A percentile compares a stretch with the other conserved stretches of the same genome.
Evolutionary conservation across 495 filamentous ascomycete species (phyloP).

Genomic region (Hypoxylon perforatum): DNA sequence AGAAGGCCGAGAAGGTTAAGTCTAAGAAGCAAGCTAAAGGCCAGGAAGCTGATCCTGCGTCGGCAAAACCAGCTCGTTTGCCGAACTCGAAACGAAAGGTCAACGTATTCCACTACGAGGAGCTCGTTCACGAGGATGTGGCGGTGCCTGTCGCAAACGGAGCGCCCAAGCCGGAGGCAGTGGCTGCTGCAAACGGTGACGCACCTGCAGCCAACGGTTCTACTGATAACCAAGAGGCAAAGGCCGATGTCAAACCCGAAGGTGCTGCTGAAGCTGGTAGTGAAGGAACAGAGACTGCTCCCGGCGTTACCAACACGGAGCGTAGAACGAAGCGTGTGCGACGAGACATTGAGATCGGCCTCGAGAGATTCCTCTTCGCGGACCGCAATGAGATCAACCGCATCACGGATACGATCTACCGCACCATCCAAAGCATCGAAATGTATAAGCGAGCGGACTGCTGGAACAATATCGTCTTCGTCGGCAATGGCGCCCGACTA

Average conservation of each 20-base stretch:
- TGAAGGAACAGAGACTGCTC: constrained; percentile 8
- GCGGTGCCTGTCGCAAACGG: constrained; percentile 58
- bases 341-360: constrained; percentile 84
- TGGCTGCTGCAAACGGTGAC: constrained; percentile 50
- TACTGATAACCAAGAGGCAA: constrained; percentile 21
- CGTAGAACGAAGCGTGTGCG: constrained; percentile 60
- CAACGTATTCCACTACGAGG: constrained; percentile 85
- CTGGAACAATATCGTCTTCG: constrained; percentile 89
- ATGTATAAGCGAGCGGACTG: constrained; percentile 81
- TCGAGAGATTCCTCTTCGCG: constrained; percentile 87
- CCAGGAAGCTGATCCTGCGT: constrained; percentile 69
- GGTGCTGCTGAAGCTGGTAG: constrained; percentile 20
- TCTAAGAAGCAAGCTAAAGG: constrained; percentile 58
- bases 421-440: constrained; percentile 80
- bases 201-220: constrained; percentile 46
- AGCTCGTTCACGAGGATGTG: constrained; percentile 73
- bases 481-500: constrained; percentile 87
- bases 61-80: constrained; percentile 67
- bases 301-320: constrained; percentile 35
- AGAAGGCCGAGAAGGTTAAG: constrained; percentile 79
- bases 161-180: constrained; percentile 47
- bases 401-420: constrained; percentile 84
- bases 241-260: constrained; percentile 36
- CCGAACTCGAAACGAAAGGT: constrained; percentile 84
- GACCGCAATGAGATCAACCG: constrained; percentile 77